Percentiles rank a stretch among this genome's conserved stretches.
phyloP scores from a whole-genome alignment of 768 basidiomycete genomes.

The Suillus subaureus region DNA sequence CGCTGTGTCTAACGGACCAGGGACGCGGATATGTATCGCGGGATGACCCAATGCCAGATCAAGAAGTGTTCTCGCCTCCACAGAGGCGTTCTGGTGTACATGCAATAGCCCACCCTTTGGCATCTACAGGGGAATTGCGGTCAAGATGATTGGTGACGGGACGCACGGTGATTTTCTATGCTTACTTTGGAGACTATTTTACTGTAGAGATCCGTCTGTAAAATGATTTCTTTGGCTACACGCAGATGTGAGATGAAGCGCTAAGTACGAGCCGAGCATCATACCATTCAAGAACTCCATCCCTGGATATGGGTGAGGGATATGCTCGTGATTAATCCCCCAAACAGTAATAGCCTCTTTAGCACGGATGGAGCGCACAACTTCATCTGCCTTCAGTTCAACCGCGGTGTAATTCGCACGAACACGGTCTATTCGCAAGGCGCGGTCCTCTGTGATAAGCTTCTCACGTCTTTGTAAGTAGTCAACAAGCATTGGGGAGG shows the following conservation, averaged over 20 bases:
- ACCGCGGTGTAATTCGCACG: constrained; percentile 32
- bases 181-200: constrained; percentile 39
- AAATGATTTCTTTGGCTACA: constrained; percentile 36
- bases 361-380: constrained; percentile 54
- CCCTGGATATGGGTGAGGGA: constrained; percentile 70
- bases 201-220: constrained; percentile 41
- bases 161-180: neutral
- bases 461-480: constrained; percentile 23
- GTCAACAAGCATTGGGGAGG: constrained; percentile 2
- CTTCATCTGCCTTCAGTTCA: constrained; percentile 55
- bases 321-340: constrained; percentile 49
- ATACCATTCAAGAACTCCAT: constrained; percentile 76
- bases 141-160: neutral
- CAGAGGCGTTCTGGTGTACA: constrained; percentile 45
- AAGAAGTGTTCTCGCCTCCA: constrained; percentile 38
- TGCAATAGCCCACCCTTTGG: constrained; percentile 53
- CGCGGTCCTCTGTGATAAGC: constrained; percentile 46
- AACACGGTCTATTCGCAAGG: constrained; percentile 47
- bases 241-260: neutral
- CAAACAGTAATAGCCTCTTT: constrained; percentile 59
- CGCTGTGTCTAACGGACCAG: constrained; percentile 21
- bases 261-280: neutral
- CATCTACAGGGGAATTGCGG: constrained; percentile 33
- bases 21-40: constrained; percentile 40
- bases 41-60: constrained; percentile 40